These are phyloP conservation scores for Sclerotinia borealis DNA, from an alignment of 2,329 filamentous ascomycete genomes.

Conservation along the genomic window DNA sequence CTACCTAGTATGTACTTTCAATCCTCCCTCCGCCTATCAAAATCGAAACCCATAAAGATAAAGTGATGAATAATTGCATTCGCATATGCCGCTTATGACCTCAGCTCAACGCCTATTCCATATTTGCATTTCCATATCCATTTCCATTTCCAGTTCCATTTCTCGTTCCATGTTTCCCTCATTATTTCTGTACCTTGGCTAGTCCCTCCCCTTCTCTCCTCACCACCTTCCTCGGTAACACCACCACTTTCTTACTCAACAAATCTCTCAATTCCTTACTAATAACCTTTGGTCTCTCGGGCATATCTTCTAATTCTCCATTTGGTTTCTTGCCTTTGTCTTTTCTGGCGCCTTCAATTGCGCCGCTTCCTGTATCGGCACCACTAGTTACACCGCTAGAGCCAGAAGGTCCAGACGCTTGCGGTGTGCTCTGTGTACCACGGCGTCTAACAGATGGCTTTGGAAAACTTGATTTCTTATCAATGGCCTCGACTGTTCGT, in stretches of 20 bases:
- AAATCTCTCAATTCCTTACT: conserved; percentile 56
- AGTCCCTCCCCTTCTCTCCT: conserved; percentile 31
- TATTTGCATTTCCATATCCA: not conserved
- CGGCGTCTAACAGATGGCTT: conserved; percentile 39
- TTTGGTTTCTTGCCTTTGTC: conserved; percentile 14
- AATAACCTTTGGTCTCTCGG: conserved; percentile 44
- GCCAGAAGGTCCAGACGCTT: not conserved
- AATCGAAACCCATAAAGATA: not conserved
- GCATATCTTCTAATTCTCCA: conserved; percentile 26
- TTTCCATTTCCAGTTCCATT: too few relatives aligned
- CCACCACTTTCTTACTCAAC: conserved; percentile 51
- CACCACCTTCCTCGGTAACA: conserved; percentile 31
- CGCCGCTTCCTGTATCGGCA: conserved; percentile 23
- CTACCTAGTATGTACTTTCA: not conserved
- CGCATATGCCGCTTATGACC: not conserved
- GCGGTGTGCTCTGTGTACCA: not conserved
- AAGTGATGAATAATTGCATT: not conserved
- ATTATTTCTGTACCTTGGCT: not conserved
- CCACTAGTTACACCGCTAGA: not conserved
- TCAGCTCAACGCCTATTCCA: not conserved
- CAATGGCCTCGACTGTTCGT: conserved; percentile 80
- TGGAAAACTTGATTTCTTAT: conserved; percentile 86
- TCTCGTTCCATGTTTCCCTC: too few relatives aligned
- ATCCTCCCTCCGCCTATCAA: not conserved
- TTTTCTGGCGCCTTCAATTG: conserved; percentile 14